A percentile compares a stretch with the other conserved stretches of the same genome.
Evolutionary conservation across 441 rosid species (phyloP).

Genomic region (Eutrema salsugineum): DNA sequence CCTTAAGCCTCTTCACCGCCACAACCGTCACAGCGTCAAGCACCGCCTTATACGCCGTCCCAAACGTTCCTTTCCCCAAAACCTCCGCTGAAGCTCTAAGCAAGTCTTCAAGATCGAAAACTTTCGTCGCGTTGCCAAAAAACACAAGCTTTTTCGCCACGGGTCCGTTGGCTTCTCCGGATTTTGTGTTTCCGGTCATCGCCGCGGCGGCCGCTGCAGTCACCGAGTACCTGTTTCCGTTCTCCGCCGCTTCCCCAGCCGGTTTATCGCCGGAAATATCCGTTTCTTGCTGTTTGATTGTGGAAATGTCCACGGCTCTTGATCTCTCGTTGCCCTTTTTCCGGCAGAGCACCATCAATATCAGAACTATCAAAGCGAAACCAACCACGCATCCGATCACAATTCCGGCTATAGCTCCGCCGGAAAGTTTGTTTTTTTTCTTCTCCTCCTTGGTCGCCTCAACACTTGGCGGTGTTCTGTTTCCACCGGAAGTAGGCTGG

Average conservation of each 20-base stretch:
- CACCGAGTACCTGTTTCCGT: conserved; percentile 52
- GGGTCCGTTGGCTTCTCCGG: conserved; percentile 29
- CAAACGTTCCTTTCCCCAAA: conserved; percentile 86
- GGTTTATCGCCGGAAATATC: conserved; percentile 44
- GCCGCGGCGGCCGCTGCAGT: conserved; percentile 72
- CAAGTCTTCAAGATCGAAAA: conserved; percentile 85
- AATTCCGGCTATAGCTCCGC: conserved; percentile 83
- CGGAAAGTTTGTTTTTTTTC: conserved; percentile 51
- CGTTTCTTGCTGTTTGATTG: conserved; percentile 42
- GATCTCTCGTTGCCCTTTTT: conserved; percentile 43
- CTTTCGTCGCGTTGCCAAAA: conserved; percentile 54
- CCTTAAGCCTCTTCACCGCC: conserved; percentile 91
- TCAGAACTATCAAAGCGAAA: conserved; percentile 42
- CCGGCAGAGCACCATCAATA: conserved; percentile 57
- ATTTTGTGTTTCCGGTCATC: conserved; percentile 50
- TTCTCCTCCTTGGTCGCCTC: not conserved
- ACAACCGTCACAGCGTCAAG: conserved; percentile 63
- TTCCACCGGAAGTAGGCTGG: conserved; percentile 33
- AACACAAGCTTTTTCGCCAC: conserved; percentile 58
- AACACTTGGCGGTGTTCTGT: not conserved
- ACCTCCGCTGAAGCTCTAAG: conserved; percentile 93
- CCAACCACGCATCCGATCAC: conserved; percentile 66
- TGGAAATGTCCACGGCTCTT: conserved; percentile 46
- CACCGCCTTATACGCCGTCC: conserved; percentile 85
- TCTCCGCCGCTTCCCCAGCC: conserved; percentile 32